Conservation (phyloP, 2,329 filamentous ascomycete species). For the Helotiales sp. region DNA sequence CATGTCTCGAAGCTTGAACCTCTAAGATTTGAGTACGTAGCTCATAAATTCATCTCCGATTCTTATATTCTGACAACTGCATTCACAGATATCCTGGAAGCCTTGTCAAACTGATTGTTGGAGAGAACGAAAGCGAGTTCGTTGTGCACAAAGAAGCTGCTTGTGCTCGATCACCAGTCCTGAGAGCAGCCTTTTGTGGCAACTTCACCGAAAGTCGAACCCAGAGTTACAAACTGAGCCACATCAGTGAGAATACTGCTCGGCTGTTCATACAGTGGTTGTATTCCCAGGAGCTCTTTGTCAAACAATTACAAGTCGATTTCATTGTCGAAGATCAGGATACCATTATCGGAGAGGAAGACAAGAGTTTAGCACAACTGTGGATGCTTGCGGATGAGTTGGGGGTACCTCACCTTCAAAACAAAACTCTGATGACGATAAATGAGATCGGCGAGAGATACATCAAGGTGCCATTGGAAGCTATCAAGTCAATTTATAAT, state of each 20-base stretch:
- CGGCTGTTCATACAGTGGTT: conserved; percentile 7
- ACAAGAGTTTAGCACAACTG: neutral
- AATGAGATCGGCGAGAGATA: neutral
- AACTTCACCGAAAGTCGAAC: conserved; percentile 12
- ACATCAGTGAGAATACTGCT: conserved; percentile 1
- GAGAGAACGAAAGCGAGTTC: neutral
- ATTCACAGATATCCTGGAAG: neutral
- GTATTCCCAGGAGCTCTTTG: conserved; percentile 4
- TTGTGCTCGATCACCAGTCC: conserved; percentile 4
- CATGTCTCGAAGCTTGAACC: too few species aligned
- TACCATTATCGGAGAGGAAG: too few species aligned
- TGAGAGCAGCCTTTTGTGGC: conserved; percentile 12
- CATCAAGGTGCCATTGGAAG: neutral
- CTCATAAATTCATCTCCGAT: too few species aligned
- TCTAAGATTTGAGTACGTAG: too few species aligned
- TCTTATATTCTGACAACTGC: too few species aligned
- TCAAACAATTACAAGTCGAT: neutral
- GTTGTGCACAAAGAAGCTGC: conserved; percentile 2
- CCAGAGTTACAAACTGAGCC: conserved; percentile 10
- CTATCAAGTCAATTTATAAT: neutral
- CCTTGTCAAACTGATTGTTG: neutral
- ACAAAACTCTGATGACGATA: neutral
- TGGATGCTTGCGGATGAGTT: conserved; percentile 13
- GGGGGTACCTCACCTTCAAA: conserved; percentile 11
- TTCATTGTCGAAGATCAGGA: neutral